These are phyloP conservation scores for Aspergillus quadrilineatus DNA, from an alignment of 2,329 filamentous ascomycete genomes.

Conservation along the genomic window DNA sequence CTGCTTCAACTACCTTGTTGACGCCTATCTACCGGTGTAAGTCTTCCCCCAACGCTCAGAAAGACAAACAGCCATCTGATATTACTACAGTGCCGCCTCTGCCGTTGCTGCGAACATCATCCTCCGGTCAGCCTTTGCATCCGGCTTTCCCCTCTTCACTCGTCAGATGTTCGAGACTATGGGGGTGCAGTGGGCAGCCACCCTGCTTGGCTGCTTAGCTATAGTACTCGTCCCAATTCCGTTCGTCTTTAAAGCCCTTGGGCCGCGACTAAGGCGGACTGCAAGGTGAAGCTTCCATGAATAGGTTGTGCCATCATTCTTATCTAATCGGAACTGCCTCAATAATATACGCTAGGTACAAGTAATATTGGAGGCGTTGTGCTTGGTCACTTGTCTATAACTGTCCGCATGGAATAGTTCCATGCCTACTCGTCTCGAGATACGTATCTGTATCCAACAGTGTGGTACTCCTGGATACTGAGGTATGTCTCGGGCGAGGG, in stretches of 20 bases:
- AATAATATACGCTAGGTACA: too few species aligned
- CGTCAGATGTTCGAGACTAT: constrained; percentile 41
- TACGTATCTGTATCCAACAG: too few species aligned
- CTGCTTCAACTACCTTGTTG: constrained; percentile 59
- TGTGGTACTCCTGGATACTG: too few species aligned
- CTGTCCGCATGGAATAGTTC: too few species aligned
- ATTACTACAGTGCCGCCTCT: constrained; percentile 42
- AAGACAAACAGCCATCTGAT: neutral
- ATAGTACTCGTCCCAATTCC: constrained; percentile 40
- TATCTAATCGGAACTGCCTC: too few species aligned
- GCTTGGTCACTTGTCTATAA: too few species aligned
- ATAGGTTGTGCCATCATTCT: too few species aligned
- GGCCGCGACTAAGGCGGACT: constrained; percentile 24
- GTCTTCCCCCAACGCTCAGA: constrained; percentile 1
- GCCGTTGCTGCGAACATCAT: constrained; percentile 57
- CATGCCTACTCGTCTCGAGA: too few species aligned
- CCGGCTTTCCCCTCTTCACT: constrained; percentile 39
- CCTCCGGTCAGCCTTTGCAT: constrained; percentile 35
- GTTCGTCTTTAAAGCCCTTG: constrained; percentile 29
- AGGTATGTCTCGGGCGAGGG: too few species aligned
- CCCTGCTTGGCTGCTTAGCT: constrained; percentile 38
- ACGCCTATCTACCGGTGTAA: constrained; percentile 56
- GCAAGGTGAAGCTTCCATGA: too few species aligned
- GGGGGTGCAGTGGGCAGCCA: constrained; percentile 40
- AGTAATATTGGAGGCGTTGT: too few species aligned